A percentile compares a stretch with the other conserved stretches of the same genome.
These are phyloP conservation scores for Pelargonium fulgidum DNA, from an alignment of 441 rosid species.

Conservation along the genomic window DNA sequence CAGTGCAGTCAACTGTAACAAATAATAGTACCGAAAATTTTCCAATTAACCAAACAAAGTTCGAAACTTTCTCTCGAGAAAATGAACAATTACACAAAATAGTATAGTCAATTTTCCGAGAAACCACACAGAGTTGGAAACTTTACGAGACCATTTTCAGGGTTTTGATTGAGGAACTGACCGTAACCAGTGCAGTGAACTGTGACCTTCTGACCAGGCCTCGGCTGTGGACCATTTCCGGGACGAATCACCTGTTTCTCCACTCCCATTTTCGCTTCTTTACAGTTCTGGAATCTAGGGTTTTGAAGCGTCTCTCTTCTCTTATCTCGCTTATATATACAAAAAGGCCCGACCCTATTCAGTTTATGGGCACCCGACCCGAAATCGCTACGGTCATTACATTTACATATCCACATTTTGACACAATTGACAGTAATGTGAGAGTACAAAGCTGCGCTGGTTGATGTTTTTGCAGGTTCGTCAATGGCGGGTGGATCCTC, in stretches of 20 bases:
- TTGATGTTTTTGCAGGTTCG: background rate
- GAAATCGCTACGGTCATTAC: too few species aligned
- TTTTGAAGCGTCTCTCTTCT: background rate
- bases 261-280: conserved; percentile 49
- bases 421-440: background rate
- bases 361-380: background rate
- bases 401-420: background rate
- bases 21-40: too few species aligned
- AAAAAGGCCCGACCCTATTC: background rate
- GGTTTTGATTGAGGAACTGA: conserved; percentile 15
- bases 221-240: conserved; percentile 71
- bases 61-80: too few species aligned
- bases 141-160: background rate
- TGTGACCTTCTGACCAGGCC: conserved; percentile 74
- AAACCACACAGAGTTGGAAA: background rate
- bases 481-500: conserved; percentile 10
- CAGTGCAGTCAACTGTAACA: background rate
- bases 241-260: conserved; percentile 69
- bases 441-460: background rate
- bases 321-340: background rate
- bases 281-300: conserved; percentile 8
- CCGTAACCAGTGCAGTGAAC: conserved; percentile 97
- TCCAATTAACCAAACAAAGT: too few species aligned
- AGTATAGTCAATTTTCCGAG: background rate
- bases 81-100: too few species aligned